Evolutionary conservation across 2,329 filamentous ascomycete genomes (phyloP).

Genomic region (Cephalotrichum gorgonifer): DNA sequence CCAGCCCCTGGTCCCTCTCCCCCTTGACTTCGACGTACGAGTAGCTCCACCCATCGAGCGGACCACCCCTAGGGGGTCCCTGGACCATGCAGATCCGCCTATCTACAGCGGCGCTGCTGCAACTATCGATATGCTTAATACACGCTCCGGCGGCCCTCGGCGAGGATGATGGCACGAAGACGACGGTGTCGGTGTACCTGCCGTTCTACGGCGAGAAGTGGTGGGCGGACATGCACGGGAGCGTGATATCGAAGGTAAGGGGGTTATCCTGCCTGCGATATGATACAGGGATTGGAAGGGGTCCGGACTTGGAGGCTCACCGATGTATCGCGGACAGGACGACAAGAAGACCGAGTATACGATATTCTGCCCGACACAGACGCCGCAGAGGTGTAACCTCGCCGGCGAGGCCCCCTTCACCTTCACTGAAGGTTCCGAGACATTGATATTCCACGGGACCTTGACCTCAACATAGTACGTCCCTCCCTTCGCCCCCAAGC

Average conservation of each 20-base stretch:
- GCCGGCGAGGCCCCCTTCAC: constrained; percentile 35
- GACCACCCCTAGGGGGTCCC: background rate
- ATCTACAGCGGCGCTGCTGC: constrained; percentile 2
- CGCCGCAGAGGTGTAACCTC: constrained; percentile 29
- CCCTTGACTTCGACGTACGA: background rate
- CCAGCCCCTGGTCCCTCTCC: background rate
- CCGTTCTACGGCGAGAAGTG: constrained; percentile 29
- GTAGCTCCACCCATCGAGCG: background rate
- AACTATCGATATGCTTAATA: background rate
- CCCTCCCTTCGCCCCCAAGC: background rate
- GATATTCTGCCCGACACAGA: constrained; percentile 34
- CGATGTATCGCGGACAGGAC: constrained; percentile 18
- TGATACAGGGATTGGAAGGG: background rate
- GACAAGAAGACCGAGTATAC: constrained; percentile 32
- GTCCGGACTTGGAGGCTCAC: constrained; percentile 3
- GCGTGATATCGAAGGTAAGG: constrained; percentile 31
- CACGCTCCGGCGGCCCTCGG: background rate
- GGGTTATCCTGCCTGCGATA: background rate
- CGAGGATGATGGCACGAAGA: background rate
- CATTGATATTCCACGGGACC: constrained; percentile 31
- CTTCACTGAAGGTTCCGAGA: constrained; percentile 33
- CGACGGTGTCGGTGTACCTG: constrained; percentile 18
- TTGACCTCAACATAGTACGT: constrained; percentile 31
- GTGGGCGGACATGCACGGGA: constrained; percentile 34
- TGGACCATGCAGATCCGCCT: constrained; percentile 5